Base-by-base conservation (phyloP, 2,329 filamentous ascomycete genomes). In the Fusarium chaquense region DNA sequence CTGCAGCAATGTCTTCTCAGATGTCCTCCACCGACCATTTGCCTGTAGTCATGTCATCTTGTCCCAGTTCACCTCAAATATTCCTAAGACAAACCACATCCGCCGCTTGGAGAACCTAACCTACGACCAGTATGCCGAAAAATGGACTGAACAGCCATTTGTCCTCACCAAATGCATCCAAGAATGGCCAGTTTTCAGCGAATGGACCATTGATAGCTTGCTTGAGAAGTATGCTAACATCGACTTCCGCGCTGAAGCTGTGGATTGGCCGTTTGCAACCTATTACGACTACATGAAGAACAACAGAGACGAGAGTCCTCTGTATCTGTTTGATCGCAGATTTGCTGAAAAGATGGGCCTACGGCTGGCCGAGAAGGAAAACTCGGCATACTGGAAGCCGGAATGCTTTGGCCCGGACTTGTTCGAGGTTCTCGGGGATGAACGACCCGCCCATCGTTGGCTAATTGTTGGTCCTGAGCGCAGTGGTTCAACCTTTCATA, bases 401-500 rank as follows among this genome's bases (percentile, higher is more conserved):
- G 83, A 88, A 18, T 97, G 93, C 78, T 98, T 98, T 77, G 93
- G 93, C 0, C 87, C 91, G 52, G 95, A 98, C 77, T 83, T 97
- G 20, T 98, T 98, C 76, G 88, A 90, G 47, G 87, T 96, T 10
- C 84, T 98, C 1, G 92, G 91, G 12, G 77, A 86, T 16, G 89
- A 97, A 76, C 87, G 95, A 55, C 95, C 95, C 4, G 94, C 97
- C 67, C 91, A 93, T 75, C 89, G 94, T 64, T 98, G 95, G 96
- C 85, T 98, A 66, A 97, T 98, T 75, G 86, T 98, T 69, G 94
- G 95, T 1, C 94, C 95, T 1, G 89, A 90, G 67, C 86, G 94
- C 61, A 97, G 93, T 76, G 95, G 95, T 32, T 97, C 93, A 71
- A 98, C 94, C 6, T 98, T 98, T 77, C 95, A 98, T 83, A 98